Evolutionary conservation across 2,329 filamentous ascomycete species (phyloP).

Genomic region (Stemphylium vesicarium): DNA sequence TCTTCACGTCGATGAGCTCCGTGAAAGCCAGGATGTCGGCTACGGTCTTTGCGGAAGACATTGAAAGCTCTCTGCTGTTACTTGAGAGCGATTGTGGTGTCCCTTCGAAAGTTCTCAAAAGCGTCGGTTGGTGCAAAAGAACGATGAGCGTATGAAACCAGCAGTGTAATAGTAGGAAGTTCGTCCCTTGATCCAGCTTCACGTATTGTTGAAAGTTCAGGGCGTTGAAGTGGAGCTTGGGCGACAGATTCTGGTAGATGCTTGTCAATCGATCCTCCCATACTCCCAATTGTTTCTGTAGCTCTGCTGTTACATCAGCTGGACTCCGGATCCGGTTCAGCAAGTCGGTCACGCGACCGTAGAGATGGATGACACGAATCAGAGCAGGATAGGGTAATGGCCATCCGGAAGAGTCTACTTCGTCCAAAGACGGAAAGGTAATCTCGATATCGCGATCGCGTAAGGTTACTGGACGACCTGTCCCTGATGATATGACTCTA

Average conservation of each 20-base stretch:
- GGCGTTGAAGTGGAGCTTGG: constrained; percentile 80
- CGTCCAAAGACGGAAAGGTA: constrained; percentile 66
- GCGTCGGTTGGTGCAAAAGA: constrained; percentile 80
- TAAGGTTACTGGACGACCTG: constrained; percentile 81
- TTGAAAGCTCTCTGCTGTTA: constrained; percentile 80
- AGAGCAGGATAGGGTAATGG: constrained; percentile 81
- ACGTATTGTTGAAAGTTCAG: constrained; percentile 86
- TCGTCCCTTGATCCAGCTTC: constrained; percentile 79
- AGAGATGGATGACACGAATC: constrained; percentile 83
- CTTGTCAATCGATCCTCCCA: constrained; percentile 82
- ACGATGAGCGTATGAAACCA: constrained; percentile 91
- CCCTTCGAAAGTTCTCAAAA: constrained; percentile 77
- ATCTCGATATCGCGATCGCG: constrained; percentile 86
- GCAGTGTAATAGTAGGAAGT: constrained; percentile 84
- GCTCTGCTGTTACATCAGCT: constrained; percentile 76
- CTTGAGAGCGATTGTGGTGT: constrained; percentile 74
- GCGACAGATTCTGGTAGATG: constrained; percentile 76
- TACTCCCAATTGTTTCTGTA: constrained; percentile 71
- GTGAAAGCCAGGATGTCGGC: constrained; percentile 87
- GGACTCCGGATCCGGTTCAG: constrained; percentile 80
- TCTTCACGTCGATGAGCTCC: constrained; percentile 83
- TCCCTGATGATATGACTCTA: constrained; percentile 84
- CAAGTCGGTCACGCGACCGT: constrained; percentile 82
- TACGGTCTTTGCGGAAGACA: constrained; percentile 91
- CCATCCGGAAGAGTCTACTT: constrained; percentile 66